Evolutionary conservation across 805 yeast species (phyloP).

Genomic region (Sugiyamaella valdiviana): DNA sequence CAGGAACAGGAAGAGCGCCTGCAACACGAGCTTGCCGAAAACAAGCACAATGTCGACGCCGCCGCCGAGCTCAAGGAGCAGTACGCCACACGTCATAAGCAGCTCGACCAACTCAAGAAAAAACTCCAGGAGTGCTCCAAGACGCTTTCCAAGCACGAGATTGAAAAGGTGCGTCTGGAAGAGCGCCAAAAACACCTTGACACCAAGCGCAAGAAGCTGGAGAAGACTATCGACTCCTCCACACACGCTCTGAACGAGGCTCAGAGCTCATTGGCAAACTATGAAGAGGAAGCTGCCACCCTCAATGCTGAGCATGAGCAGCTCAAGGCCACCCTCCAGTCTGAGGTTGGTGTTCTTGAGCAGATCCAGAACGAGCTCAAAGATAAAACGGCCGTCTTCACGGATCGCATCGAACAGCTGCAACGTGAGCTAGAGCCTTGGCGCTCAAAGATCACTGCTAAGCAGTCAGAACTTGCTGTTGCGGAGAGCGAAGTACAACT

Average conservation of each 20-base stretch:
- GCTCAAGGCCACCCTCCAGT: slow-evolving; percentile 41
- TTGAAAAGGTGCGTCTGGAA: slow-evolving; percentile 60
- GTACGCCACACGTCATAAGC: slow-evolving; percentile 15
- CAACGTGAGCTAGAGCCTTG: slow-evolving; percentile 77
- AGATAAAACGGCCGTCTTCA: slow-evolving; percentile 63
- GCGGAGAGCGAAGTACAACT: slow-evolving; percentile 60
- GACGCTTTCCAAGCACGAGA: slow-evolving; percentile 39
- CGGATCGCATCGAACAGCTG: slow-evolving; percentile 55
- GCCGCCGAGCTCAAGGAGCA: slow-evolving; percentile 27
- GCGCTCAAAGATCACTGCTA: slow-evolving; percentile 58
- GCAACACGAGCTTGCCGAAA: slow-evolving; percentile 38
- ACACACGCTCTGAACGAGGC: slow-evolving; percentile 41
- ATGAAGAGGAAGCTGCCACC: slow-evolving; percentile 41
- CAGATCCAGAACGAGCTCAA: slow-evolving; percentile 60
- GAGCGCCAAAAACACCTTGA: slow-evolving; percentile 67
- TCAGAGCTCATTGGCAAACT: slow-evolving; percentile 41
- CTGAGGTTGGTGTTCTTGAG: slow-evolving; percentile 54
- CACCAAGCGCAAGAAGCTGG: slow-evolving; percentile 52
- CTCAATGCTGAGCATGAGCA: slow-evolving; percentile 41
- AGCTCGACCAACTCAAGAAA: slow-evolving; percentile 25
- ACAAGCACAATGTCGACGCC: slow-evolving; percentile 35
- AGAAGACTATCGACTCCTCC: slow-evolving; percentile 47
- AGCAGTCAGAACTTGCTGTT: slow-evolving; percentile 59
- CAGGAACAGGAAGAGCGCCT: slow-evolving; percentile 39
- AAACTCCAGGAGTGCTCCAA: slow-evolving; percentile 28